These are phyloP conservation scores for Barnettozyma pratensis DNA, from an alignment of 805 yeast species.

Conservation along the genomic window DNA sequence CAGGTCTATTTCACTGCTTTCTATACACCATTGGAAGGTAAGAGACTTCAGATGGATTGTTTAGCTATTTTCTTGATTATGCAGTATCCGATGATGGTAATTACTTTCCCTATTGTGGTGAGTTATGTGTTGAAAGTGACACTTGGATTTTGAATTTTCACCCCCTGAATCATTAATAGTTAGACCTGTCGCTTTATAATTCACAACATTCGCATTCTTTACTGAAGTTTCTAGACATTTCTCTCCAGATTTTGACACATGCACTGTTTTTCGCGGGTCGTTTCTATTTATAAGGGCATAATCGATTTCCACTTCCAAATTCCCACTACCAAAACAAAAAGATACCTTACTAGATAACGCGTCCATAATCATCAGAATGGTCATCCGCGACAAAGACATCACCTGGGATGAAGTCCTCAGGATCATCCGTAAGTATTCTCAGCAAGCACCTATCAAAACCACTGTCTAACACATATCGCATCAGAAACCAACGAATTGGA, in stretches of 20 bases:
- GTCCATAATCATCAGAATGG: not conserved
- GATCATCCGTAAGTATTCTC: constrained; percentile 9
- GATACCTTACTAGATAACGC: not conserved
- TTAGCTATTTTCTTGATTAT: constrained; percentile 68
- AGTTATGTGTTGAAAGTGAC: constrained; percentile 17
- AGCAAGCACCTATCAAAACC: not conserved
- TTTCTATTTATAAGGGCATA: too few species aligned
- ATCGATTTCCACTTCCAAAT: too few species aligned
- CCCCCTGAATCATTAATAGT: not conserved
- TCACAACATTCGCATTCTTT: too few species aligned
- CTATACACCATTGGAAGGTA: constrained; percentile 62
- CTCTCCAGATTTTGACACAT: too few species aligned
- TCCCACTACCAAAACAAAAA: too few species aligned
- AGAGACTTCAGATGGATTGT: constrained; percentile 68
- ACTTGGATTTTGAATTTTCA: constrained; percentile 1
- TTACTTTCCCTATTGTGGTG: constrained; percentile 67
- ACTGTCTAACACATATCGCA: not conserved
- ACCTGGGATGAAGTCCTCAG: constrained; percentile 14
- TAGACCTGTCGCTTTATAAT: not conserved
- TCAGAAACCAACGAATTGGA: not conserved
- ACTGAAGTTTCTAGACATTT: too few species aligned
- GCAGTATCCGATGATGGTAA: constrained; percentile 64
- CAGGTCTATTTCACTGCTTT: constrained; percentile 86
- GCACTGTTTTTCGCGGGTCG: too few species aligned
- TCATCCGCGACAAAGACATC: constrained; percentile 8